Evolutionary conservation across 1,284 basidiomycete genomes (phyloP).

Genomic region (Mycena citricolor): DNA sequence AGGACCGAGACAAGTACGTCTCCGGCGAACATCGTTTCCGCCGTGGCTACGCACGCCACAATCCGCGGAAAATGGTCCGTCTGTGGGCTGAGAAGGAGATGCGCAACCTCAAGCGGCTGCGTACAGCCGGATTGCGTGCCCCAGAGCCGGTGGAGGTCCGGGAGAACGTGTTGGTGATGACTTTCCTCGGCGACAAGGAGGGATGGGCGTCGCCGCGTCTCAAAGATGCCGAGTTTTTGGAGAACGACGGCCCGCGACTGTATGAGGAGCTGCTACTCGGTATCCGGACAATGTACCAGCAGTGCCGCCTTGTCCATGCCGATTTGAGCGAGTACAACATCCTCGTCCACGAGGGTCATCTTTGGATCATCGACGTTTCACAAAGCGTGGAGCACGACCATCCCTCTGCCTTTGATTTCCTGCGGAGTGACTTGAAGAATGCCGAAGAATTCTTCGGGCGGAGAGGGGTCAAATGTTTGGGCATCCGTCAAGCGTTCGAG

Average conservation of each 20-base stretch:
- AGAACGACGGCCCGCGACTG: constrained; percentile 54
- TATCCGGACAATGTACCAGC: constrained; percentile 84
- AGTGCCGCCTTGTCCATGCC: constrained; percentile 94
- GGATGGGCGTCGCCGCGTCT: constrained; percentile 91
- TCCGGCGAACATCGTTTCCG: constrained; percentile 91
- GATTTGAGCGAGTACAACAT: constrained; percentile 99
- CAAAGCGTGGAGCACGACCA: constrained; percentile 99
- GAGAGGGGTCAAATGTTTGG: constrained; percentile 76
- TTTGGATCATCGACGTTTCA: constrained; percentile 97
- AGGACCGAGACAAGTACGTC: constrained; percentile 95
- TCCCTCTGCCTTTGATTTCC: constrained; percentile 93
- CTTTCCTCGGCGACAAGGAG: constrained; percentile 81
- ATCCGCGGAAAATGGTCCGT: constrained; percentile 98
- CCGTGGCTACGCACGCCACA: constrained; percentile 87
- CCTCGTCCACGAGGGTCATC: constrained; percentile 77
- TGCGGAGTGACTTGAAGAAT: constrained; percentile 90
- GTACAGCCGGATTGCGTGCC: constrained; percentile 79
- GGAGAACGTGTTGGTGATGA: constrained; percentile 97
- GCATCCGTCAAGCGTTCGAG: constrained; percentile 84
- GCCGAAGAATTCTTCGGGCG: constrained; percentile 90
- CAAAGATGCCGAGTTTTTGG: constrained; percentile 80
- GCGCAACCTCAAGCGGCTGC: constrained; percentile 88
- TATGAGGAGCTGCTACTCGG: constrained; percentile 84
- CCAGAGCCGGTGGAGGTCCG: constrained; percentile 91
- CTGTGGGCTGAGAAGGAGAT: constrained; percentile 99